Percentiles rank a stretch among this genome's conserved stretches.
Conservation (phyloP, 1,139 yeast species). For the Hyphopichia khmerensis region DNA sequence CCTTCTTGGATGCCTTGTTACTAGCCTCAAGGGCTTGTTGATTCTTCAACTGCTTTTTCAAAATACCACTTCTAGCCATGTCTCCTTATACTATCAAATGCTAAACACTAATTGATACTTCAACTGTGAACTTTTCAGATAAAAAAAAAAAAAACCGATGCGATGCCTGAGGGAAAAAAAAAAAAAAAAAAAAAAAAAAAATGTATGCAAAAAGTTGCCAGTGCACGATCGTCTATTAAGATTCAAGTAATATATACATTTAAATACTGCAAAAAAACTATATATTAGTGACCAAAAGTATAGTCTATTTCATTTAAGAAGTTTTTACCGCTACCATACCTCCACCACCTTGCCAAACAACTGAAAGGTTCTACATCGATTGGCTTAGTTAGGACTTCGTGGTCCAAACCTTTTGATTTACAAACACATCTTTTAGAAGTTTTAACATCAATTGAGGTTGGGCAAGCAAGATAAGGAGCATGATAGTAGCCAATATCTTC, state of each 20-base stretch:
- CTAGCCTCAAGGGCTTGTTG: slow-evolving; percentile 30
- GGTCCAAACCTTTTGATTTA: slow-evolving; percentile 34
- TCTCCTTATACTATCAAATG: slow-evolving; percentile 4
- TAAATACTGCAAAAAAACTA: not conserved
- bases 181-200: slow-evolving; percentile 1
- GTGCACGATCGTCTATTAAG: not conserved
- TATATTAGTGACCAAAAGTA: slow-evolving; percentile 6
- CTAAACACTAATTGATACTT: not conserved
- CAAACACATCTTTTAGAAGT: slow-evolving; percentile 73
- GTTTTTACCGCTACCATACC: slow-evolving; percentile 56
- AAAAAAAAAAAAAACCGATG: slow-evolving; percentile 1
- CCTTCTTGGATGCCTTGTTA: slow-evolving; percentile 29
- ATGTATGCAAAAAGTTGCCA: not conserved
- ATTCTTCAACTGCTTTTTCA: slow-evolving; percentile 36
- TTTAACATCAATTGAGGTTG: slow-evolving; percentile 50
- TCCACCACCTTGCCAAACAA: slow-evolving; percentile 88
- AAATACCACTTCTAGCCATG: slow-evolving; percentile 31
- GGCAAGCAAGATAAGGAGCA: slow-evolving; percentile 81
- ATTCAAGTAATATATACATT: not conserved
- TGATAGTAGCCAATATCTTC: slow-evolving; percentile 90
- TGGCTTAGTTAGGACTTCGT: slow-evolving; percentile 32
- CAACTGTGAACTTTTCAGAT: not conserved
- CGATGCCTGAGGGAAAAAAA: slow-evolving; percentile 1
- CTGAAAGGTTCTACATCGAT: slow-evolving; percentile 65
- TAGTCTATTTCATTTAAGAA: slow-evolving; percentile 42